Evolutionary conservation across 208 protist genomes (phyloP).

Genomic region (Trichomonas vaginalis): DNA sequence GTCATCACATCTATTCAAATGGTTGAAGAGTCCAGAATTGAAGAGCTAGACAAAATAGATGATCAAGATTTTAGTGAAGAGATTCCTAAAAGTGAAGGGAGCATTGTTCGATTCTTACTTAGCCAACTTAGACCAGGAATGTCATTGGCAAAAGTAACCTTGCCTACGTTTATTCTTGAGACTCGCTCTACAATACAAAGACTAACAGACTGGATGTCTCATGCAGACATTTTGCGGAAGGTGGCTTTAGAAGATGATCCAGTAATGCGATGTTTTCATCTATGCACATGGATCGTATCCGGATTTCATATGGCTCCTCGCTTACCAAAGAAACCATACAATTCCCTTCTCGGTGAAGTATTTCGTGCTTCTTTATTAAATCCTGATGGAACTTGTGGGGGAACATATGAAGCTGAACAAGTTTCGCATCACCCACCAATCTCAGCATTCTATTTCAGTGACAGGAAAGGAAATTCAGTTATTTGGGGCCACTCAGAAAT

Average conservation of each 20-base stretch:
- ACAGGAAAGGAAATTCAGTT: neutral
- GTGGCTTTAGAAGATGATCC: conserved; percentile 18
- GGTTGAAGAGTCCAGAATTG: no score
- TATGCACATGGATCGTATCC: conserved; percentile 23
- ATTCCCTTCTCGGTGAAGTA: conserved; percentile 61
- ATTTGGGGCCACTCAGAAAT: neutral
- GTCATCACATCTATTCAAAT: no score
- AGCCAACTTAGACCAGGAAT: conserved; percentile 45
- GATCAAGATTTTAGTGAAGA: neutral
- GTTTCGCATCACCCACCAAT: conserved; percentile 67
- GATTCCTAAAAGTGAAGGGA: neutral
- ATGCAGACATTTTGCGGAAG: conserved; percentile 33
- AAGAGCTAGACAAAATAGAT: neutral
- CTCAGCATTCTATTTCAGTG: conserved; percentile 45
- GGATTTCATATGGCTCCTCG: neutral
- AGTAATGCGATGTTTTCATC: conserved; percentile 21
- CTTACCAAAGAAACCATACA: conserved; percentile 55
- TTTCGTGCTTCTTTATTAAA: conserved; percentile 44
- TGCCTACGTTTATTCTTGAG: conserved; percentile 66
- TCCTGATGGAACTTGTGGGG: conserved; percentile 16
- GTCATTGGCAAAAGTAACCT: conserved; percentile 48
- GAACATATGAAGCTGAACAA: conserved; percentile 31
- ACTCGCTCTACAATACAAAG: conserved; percentile 62
- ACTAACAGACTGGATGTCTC: conserved; percentile 48
- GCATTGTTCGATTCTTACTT: conserved; percentile 23